Percentiles rank a stretch among this genome's conserved stretches.
These are phyloP conservation scores for Cryomyces antarcticus DNA, from an alignment of 495 filamentous ascomycete species.

Conservation along the genomic window DNA sequence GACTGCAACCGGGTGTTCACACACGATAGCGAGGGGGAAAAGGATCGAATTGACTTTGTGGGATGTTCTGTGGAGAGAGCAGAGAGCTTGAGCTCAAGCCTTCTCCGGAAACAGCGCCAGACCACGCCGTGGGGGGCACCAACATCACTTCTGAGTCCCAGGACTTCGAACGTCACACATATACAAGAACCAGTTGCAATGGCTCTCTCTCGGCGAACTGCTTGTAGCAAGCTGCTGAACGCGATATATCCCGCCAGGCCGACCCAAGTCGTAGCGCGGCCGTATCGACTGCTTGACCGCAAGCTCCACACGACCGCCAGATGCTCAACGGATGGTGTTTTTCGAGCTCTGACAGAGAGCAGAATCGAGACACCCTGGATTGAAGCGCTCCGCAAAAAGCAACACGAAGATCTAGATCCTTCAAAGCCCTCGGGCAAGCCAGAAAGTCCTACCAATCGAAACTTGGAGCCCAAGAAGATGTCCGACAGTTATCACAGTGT, in stretches of 20 bases:
- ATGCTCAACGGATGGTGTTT: slow-evolving; percentile 27
- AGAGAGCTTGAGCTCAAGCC: no score
- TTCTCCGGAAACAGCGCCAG: no score
- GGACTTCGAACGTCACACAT: no score
- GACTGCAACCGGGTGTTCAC: no score
- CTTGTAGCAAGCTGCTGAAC: no score
- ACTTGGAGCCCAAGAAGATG: slow-evolving; percentile 42
- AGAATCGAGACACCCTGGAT: slow-evolving; percentile 50
- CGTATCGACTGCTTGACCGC: neutral
- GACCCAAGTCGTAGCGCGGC: neutral
- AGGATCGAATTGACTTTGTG: no score
- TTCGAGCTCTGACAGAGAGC: slow-evolving; percentile 28
- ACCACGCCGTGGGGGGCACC: no score
- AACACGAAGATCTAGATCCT: slow-evolving; percentile 20
- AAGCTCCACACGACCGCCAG: slow-evolving; percentile 8
- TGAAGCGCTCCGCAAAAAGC: slow-evolving; percentile 36
- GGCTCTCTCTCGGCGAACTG: no score
- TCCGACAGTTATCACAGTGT: slow-evolving; percentile 41
- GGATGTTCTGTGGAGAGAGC: no score
- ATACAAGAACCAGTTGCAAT: neutral
- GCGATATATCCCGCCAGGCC: neutral
- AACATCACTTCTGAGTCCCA: no score
- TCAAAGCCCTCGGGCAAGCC: slow-evolving; percentile 11
- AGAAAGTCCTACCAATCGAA: slow-evolving; percentile 20
- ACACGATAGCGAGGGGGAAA: no score